phyloP scores from a whole-genome alignment of 2,329 filamentous ascomycete genomes.

The Verticillium tricorpus region DNA sequence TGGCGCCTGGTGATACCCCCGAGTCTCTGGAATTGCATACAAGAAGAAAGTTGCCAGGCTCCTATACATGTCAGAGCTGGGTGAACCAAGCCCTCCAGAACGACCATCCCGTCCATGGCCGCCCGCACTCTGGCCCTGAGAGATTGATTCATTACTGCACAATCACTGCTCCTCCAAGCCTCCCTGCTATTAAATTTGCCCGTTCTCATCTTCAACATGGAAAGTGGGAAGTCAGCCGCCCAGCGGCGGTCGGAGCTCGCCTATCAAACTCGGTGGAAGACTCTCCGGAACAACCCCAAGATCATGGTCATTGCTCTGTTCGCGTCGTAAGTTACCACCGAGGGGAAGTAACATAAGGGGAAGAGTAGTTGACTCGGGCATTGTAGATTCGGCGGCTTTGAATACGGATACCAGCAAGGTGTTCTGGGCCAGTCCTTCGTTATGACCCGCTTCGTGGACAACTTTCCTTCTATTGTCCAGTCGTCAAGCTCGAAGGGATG shows the following conservation, averaged over 20 bases:
- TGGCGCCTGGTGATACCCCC: no score
- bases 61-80: no score
- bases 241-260: slow-evolving; percentile 7
- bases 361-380: neutral
- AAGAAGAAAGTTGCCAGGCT: no score
- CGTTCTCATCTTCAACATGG: no score
- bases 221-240: slow-evolving; percentile 3
- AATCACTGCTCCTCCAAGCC: no score
- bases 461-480: slow-evolving; percentile 42
- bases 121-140: no score
- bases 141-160: no score
- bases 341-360: slow-evolving; percentile 10
- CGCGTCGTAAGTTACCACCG: slow-evolving; percentile 22
- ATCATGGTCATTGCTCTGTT: slow-evolving; percentile 34
- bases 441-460: slow-evolving; percentile 44
- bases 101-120: no score
- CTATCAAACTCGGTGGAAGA: slow-evolving; percentile 18
- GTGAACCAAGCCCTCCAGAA: no score
- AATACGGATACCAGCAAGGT: slow-evolving; percentile 52
- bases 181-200: no score
- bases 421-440: slow-evolving; percentile 49
- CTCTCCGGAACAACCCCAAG: slow-evolving; percentile 29
- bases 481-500: slow-evolving; percentile 44
- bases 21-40: no score
- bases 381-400: slow-evolving; percentile 42